These are phyloP conservation scores for Monosporascus sp. DNA, from an alignment of 2,329 filamentous ascomycete genomes.

Conservation along the genomic window DNA sequence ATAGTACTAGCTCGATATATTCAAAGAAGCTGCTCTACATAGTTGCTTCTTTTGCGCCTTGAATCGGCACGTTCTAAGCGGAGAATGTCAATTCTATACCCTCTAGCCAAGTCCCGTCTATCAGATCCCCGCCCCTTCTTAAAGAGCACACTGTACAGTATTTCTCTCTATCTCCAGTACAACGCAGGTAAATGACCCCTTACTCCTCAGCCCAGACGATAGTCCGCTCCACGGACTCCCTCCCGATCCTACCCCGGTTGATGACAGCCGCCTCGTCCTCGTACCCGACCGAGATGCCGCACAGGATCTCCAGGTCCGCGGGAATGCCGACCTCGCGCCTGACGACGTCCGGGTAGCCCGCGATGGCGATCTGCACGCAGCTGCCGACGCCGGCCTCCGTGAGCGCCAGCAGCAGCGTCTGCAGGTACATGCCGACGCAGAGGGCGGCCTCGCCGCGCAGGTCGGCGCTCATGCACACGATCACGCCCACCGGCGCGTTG, in stretches of 20 bases:
- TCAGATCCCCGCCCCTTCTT: too few species aligned
- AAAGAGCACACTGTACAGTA: too few species aligned
- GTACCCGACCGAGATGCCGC: conserved; percentile 12
- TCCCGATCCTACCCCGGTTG: conserved; percentile 2
- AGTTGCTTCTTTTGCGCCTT: too few species aligned
- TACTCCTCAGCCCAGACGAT: conserved; percentile 10
- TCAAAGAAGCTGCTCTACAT: too few species aligned
- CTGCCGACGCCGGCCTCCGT: conserved; percentile 8
- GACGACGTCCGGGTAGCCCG: conserved; percentile 10
- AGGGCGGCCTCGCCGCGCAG: conserved; percentile 6
- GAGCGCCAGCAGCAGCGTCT: conserved; percentile 13
- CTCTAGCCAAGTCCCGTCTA: too few species aligned
- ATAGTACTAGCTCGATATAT: too few species aligned
- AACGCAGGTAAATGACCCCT: not conserved
- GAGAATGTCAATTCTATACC: too few species aligned
- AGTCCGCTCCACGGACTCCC: conserved; percentile 3
- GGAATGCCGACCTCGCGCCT: conserved; percentile 6
- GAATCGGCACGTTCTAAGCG: too few species aligned
- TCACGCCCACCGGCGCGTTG: conserved; percentile 11
- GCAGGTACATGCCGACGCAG: conserved; percentile 15
- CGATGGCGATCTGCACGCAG: conserved; percentile 12
- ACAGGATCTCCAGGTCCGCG: conserved; percentile 8
- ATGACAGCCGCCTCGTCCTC: conserved; percentile 7
- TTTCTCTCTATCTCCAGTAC: too few species aligned
- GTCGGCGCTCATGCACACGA: conserved; percentile 14